Percentiles rank a stretch among this genome's conserved stretches.
phyloP scores from a whole-genome alignment of 2,329 filamentous ascomycete genomes.

The Neonectria faginata region DNA sequence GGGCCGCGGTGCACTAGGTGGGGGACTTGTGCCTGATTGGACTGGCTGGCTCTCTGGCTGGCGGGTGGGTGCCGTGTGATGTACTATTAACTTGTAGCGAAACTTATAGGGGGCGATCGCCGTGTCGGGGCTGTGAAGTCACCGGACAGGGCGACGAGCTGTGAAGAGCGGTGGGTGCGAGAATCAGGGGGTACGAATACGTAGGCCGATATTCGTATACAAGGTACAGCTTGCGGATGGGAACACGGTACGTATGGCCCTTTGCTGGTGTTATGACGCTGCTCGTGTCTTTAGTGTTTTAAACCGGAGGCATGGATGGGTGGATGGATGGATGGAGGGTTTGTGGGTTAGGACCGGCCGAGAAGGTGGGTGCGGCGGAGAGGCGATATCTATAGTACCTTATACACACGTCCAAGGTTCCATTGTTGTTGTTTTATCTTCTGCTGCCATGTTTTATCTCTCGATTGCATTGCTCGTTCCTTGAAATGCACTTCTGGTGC shows the following conservation, averaged over 20 bases:
- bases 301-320: background rate
- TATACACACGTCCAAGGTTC: background rate
- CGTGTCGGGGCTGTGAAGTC: conserved; percentile 33
- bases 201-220: background rate
- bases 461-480: conserved; percentile 9
- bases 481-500: background rate
- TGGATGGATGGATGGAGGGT: background rate
- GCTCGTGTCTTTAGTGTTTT: conserved; percentile 6
- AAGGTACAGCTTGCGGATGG: background rate
- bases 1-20: conserved; percentile 36
- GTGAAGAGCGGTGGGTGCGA: background rate
- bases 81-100: conserved; percentile 37
- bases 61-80: conserved; percentile 33
- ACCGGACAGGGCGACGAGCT: conserved; percentile 9
- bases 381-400: background rate
- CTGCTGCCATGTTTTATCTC: background rate
- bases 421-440: background rate
- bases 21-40: conserved; percentile 44
- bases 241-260: conserved; percentile 2
- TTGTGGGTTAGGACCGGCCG: background rate
- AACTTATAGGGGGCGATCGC: conserved; percentile 24
- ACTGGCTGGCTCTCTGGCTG: conserved; percentile 27
- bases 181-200: background rate
- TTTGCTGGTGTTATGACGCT: conserved; percentile 5
- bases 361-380: background rate